Evolutionary conservation across 2,329 filamentous ascomycete species (phyloP).

Genomic region (Alternaria dauci): DNA sequence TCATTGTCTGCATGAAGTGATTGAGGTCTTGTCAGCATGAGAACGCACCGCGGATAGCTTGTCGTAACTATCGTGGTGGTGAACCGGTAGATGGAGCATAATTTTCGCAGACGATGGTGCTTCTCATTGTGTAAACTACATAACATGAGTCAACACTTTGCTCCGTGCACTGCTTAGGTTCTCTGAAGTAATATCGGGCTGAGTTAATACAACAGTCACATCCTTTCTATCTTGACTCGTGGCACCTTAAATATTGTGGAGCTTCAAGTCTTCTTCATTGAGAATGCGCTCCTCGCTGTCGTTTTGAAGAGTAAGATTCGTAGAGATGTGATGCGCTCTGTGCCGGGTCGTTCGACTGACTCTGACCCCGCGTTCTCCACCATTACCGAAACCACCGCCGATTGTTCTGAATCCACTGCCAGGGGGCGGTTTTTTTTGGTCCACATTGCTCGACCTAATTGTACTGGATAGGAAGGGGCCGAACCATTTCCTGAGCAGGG

Average conservation of each 20-base stretch:
- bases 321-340: neutral
- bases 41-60: too few species aligned
- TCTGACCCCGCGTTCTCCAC: neutral
- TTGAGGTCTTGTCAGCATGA: too few species aligned
- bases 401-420: neutral
- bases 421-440: neutral
- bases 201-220: neutral
- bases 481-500: neutral
- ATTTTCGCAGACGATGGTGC: neutral
- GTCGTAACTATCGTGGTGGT: too few species aligned
- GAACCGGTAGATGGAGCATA: too few species aligned
- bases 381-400: neutral
- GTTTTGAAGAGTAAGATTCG: neutral
- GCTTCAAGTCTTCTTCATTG: neutral
- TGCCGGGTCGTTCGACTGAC: too few species aligned
- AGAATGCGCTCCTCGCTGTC: neutral
- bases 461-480: neutral
- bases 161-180: neutral
- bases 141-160: neutral
- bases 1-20: too few species aligned
- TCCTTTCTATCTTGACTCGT: neutral
- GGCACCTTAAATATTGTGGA: neutral
- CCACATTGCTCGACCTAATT: neutral
- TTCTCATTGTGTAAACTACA: neutral
- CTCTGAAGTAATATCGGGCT: neutral